These are phyloP conservation scores for Cytospora schulzeri DNA, from an alignment of 2,329 filamentous ascomycete species.

Conservation along the genomic window DNA sequence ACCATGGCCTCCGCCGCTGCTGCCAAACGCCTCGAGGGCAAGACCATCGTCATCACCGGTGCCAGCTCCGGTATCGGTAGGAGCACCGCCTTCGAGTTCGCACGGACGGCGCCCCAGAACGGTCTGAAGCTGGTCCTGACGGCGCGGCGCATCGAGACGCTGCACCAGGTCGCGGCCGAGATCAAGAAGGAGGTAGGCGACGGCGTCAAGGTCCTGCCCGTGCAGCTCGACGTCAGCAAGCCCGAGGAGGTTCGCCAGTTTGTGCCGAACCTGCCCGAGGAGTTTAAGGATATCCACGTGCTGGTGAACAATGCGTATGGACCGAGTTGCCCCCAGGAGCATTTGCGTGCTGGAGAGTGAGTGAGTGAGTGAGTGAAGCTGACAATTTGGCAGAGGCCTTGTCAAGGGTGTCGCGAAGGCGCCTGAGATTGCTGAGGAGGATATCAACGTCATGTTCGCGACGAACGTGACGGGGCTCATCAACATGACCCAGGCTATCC, in stretches of 20 bases:
- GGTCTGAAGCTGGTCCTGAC: slow-evolving; percentile 84
- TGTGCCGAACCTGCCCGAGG: slow-evolving; percentile 72
- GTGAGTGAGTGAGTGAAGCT: not conserved
- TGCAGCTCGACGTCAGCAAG: slow-evolving; percentile 86
- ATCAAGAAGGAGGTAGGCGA: slow-evolving; percentile 76
- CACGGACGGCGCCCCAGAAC: slow-evolving; percentile 75
- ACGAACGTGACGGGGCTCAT: slow-evolving; percentile 94
- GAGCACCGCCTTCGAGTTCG: slow-evolving; percentile 86
- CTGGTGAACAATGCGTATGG: slow-evolving; percentile 94
- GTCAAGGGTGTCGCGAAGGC: slow-evolving; percentile 87
- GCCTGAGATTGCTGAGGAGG: slow-evolving; percentile 77
- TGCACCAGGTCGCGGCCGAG: slow-evolving; percentile 75
- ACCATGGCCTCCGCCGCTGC: slow-evolving; percentile 64
- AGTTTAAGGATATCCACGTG: slow-evolving; percentile 83
- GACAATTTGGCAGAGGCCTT: slow-evolving; percentile 63
- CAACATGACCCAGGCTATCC: slow-evolving; percentile 90
- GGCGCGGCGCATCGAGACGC: slow-evolving; percentile 78
- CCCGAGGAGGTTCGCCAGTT: slow-evolving; percentile 73
- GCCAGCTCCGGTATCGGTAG: slow-evolving; percentile 91
- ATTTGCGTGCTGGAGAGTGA: not conserved
- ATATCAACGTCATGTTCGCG: slow-evolving; percentile 84
- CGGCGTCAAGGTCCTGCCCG: slow-evolving; percentile 79
- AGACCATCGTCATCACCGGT: slow-evolving; percentile 89
- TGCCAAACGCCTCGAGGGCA: slow-evolving; percentile 84
- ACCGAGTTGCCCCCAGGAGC: not conserved